A percentile compares a stretch with the other conserved stretches of the same genome.
These are phyloP conservation scores for Alternaria incomplexa DNA, from an alignment of 2,329 filamentous ascomycete genomes.

Conservation along the genomic window DNA sequence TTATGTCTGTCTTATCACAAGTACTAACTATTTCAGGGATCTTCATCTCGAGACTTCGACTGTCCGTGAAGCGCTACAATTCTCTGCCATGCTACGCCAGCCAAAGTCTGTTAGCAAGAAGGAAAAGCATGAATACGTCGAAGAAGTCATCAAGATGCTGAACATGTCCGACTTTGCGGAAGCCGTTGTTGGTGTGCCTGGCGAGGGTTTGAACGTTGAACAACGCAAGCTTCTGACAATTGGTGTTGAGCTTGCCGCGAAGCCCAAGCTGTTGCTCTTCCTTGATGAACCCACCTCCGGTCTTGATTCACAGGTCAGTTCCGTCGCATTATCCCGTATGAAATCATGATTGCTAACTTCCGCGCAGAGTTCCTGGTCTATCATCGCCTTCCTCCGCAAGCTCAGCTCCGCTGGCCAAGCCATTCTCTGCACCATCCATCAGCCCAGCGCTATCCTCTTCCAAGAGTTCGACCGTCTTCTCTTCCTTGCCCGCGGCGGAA, in stretches of 20 bases:
- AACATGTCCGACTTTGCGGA: slow-evolving; percentile 72
- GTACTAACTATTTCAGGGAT: slow-evolving; percentile 28
- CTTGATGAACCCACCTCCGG: slow-evolving; percentile 66
- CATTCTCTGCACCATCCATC: slow-evolving; percentile 57
- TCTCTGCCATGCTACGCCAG: slow-evolving; percentile 53
- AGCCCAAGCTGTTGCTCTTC: slow-evolving; percentile 68
- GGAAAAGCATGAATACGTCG: slow-evolving; percentile 68
- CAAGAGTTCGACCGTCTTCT: slow-evolving; percentile 54
- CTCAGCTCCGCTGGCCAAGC: slow-evolving; percentile 59
- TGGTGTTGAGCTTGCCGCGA: slow-evolving; percentile 73
- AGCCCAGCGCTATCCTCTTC: slow-evolving; percentile 54
- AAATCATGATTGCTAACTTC: slow-evolving; percentile 8
- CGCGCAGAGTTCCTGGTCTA: slow-evolving; percentile 63
- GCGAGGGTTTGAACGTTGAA: slow-evolving; percentile 70
- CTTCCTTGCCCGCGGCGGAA: slow-evolving; percentile 52
- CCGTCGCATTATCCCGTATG: neutral
- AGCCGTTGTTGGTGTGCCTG: slow-evolving; percentile 68
- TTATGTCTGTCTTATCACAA: fast-evolving
- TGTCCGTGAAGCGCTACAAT: slow-evolving; percentile 45
- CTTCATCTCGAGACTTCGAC: slow-evolving; percentile 48
- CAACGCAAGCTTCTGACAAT: slow-evolving; percentile 75
- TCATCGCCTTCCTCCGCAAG: slow-evolving; percentile 67
- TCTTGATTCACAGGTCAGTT: slow-evolving; percentile 60
- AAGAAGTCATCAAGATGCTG: slow-evolving; percentile 69
- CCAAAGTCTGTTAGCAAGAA: slow-evolving; percentile 59